Evolutionary conservation across 2,329 filamentous ascomycete genomes (phyloP).

Genomic region (Beauveria medogensis): DNA sequence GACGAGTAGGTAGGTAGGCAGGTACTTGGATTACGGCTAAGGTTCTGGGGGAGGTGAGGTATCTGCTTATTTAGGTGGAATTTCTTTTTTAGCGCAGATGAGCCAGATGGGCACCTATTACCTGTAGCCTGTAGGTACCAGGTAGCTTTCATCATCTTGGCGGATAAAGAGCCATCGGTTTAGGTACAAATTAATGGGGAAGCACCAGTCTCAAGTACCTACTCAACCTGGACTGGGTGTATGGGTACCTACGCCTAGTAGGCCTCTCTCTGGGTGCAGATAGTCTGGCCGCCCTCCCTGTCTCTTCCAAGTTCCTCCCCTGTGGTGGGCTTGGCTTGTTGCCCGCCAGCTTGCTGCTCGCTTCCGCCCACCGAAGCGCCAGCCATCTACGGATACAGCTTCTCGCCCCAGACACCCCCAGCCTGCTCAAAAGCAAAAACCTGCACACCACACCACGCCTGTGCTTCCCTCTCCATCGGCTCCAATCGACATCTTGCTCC

Average conservation of each 20-base stretch:
- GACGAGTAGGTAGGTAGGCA: neutral
- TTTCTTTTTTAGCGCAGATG: no score
- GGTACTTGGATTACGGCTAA: neutral
- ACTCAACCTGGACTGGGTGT: no score
- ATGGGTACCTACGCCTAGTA: no score
- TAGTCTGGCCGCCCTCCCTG: no score
- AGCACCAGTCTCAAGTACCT: no score
- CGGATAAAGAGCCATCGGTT: no score
- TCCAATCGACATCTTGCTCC: neutral
- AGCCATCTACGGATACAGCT: slow-evolving; percentile 2
- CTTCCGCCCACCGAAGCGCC: slow-evolving; percentile 3
- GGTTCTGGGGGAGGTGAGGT: neutral
- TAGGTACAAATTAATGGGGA: no score
- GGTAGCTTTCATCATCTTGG: no score
- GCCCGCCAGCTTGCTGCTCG: neutral
- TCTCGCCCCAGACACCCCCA: slow-evolving; percentile 5
- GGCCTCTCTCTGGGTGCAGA: no score
- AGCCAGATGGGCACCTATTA: neutral
- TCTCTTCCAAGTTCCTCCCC: no score
- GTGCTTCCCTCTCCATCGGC: neutral
- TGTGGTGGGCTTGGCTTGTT: no score
- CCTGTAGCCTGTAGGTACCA: no score
- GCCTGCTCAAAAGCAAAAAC: slow-evolving; percentile 3
- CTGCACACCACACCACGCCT: neutral
- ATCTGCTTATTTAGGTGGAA: neutral